Conservation (phyloP, 768 basidiomycete genomes). For the Porphyrellus cyaneotinctus region DNA sequence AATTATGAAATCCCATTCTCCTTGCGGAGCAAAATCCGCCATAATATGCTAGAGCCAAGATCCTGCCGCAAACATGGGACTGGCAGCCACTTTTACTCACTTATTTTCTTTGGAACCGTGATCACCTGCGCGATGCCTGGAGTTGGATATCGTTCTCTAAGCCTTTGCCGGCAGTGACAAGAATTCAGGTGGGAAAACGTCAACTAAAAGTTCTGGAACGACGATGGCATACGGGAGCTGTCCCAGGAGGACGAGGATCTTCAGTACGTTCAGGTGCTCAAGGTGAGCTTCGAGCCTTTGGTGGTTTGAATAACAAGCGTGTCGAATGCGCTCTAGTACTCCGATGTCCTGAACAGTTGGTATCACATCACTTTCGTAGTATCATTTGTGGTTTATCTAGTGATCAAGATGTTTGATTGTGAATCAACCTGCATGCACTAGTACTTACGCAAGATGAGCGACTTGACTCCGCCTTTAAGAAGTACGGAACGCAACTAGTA, state of each 20-base stretch:
- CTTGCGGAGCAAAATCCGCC: constrained; percentile 40
- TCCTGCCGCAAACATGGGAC: constrained; percentile 23
- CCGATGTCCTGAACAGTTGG: constrained; percentile 33
- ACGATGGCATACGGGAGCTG: constrained; percentile 18
- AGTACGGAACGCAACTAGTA: background rate
- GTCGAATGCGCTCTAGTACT: constrained; percentile 24
- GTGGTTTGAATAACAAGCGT: constrained; percentile 17
- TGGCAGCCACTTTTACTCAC: constrained; percentile 49
- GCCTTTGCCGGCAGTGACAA: constrained; percentile 24
- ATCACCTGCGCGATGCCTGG: constrained; percentile 47
- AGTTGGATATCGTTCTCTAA: constrained; percentile 39
- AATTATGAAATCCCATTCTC: constrained; percentile 46
- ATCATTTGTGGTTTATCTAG: constrained; percentile 48
- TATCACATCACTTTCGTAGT: constrained; percentile 24
- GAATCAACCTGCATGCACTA: constrained; percentile 39
- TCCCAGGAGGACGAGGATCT: constrained; percentile 41
- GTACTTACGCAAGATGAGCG: too few species aligned
- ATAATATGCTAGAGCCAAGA: constrained; percentile 28
- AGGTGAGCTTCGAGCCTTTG: constrained; percentile 17
- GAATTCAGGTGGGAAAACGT: constrained; percentile 28
- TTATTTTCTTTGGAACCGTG: constrained; percentile 51
- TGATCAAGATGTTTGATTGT: constrained; percentile 46
- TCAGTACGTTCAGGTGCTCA: constrained; percentile 52
- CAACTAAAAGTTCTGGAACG: constrained; percentile 37
- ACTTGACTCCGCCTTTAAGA: background rate